Evolutionary conservation across 306 rosid genomes (phyloP).

Genomic region (Hippophae rhamnoides): DNA sequence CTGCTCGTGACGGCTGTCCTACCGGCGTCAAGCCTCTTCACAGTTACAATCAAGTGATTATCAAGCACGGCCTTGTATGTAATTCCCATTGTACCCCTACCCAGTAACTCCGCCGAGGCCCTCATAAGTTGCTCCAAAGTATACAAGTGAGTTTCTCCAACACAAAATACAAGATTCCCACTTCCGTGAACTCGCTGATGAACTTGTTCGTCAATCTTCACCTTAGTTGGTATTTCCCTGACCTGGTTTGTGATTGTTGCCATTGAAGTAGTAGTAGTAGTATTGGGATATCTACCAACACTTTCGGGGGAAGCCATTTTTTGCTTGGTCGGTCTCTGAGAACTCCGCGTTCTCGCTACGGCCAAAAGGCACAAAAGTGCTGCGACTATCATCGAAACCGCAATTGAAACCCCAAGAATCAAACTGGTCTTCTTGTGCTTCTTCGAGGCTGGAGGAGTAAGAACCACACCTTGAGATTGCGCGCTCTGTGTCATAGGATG

Average conservation of each 20-base stretch:
- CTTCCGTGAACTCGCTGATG: slow-evolving; percentile 30
- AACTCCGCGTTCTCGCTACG: slow-evolving; percentile 21
- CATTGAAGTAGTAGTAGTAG: slow-evolving; percentile 1
- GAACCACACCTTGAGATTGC: slow-evolving; percentile 42
- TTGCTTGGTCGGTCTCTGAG: slow-evolving; percentile 5
- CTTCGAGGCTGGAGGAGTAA: slow-evolving; percentile 25
- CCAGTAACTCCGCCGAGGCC: slow-evolving; percentile 87
- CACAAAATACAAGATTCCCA: slow-evolving; percentile 57
- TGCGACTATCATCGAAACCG: slow-evolving; percentile 24
- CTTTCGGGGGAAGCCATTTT: slow-evolving; percentile 7
- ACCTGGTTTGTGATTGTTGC: background rate
- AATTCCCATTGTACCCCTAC: slow-evolving; percentile 70
- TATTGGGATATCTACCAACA: background rate
- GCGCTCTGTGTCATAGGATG: slow-evolving; percentile 44
- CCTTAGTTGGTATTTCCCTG: slow-evolving; percentile 16
- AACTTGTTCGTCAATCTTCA: slow-evolving; percentile 25
- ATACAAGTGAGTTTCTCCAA: slow-evolving; percentile 51
- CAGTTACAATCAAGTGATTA: slow-evolving; percentile 50
- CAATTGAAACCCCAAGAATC: slow-evolving; percentile 37
- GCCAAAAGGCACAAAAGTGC: slow-evolving; percentile 22
- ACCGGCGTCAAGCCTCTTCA: slow-evolving; percentile 73
- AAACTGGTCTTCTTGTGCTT: slow-evolving; percentile 36
- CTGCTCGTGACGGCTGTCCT: slow-evolving; percentile 40
- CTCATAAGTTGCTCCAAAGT: slow-evolving; percentile 75
- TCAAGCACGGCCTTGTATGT: slow-evolving; percentile 86